phyloP scores from a whole-genome alignment of 805 yeast species.

The Phaffomyces antillensis region DNA sequence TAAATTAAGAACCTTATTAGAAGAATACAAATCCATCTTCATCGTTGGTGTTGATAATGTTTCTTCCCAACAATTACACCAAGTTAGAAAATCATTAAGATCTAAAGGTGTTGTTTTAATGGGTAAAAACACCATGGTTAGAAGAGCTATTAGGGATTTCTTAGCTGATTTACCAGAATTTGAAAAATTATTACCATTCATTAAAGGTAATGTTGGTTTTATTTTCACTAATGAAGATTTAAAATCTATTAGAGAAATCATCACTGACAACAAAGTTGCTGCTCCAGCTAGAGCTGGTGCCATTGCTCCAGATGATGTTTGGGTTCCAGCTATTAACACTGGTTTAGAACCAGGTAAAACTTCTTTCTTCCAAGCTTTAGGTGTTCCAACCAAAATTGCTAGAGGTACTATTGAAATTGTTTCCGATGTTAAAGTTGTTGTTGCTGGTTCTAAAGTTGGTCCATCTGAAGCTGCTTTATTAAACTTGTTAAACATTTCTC shows the following conservation, averaged over 20 bases:
- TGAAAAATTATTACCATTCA: slow-evolving; percentile 90
- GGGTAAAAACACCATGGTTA: slow-evolving; percentile 99
- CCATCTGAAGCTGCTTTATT: slow-evolving; percentile 98
- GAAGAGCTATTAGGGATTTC: slow-evolving; percentile 99
- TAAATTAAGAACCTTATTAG: slow-evolving; percentile 91
- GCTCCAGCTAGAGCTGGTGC: slow-evolving; percentile 99
- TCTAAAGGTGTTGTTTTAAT: slow-evolving; percentile 90
- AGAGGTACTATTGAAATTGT: slow-evolving; percentile 99
- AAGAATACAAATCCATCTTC: slow-evolving; percentile 97
- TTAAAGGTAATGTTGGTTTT: slow-evolving; percentile 99
- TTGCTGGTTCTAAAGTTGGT: slow-evolving; percentile 84
- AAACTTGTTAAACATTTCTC: slow-evolving; percentile 99
- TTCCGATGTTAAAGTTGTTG: slow-evolving; percentile 92
- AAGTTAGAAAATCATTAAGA: slow-evolving; percentile 95
- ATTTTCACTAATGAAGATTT: slow-evolving; percentile 97
- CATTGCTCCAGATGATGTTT: slow-evolving; percentile 95
- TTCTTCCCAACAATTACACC: slow-evolving; percentile 99
- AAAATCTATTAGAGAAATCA: slow-evolving; percentile 82
- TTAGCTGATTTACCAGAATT: slow-evolving; percentile 88
- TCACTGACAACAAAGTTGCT: slow-evolving; percentile 91
- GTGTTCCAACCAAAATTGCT: slow-evolving; percentile 99
- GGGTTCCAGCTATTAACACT: slow-evolving; percentile 98
- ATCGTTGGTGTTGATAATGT: slow-evolving; percentile 99
- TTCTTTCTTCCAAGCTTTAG: slow-evolving; percentile 99
- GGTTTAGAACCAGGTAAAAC: slow-evolving; percentile 99